Conservation (phyloP, 495 filamentous ascomycete species). For the Xylaria palmicola region DNA sequence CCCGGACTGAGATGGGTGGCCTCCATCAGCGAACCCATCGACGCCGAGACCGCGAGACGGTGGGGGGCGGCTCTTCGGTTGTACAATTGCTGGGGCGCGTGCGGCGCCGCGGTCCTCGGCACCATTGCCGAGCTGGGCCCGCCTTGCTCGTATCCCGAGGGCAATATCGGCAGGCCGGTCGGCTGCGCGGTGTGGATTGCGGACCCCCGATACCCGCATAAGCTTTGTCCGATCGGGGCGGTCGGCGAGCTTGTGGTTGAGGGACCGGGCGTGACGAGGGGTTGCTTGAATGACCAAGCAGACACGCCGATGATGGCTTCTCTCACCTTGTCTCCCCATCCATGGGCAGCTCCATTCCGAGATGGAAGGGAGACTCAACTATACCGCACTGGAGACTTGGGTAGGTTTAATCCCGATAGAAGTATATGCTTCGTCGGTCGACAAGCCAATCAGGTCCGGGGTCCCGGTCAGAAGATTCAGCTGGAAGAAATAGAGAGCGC, state of each 20-base stretch:
- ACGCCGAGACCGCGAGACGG: constrained; percentile 18
- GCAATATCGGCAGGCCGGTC: constrained; percentile 37
- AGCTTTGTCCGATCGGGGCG: constrained; percentile 42
- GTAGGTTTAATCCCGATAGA: constrained; percentile 34
- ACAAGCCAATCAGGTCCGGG: constrained; percentile 45
- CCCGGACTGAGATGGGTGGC: constrained; percentile 26
- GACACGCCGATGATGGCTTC: constrained; percentile 42
- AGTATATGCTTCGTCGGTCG: constrained; percentile 40
- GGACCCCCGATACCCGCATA: constrained; percentile 29
- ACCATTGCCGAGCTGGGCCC: constrained; percentile 25
- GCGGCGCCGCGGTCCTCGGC: constrained; percentile 30
- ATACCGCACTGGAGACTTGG: constrained; percentile 45
- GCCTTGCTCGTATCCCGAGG: constrained; percentile 31
- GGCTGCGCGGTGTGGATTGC: constrained; percentile 33
- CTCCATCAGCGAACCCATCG: constrained; percentile 30
- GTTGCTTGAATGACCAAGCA: constrained; percentile 54
- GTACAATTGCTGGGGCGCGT: constrained; percentile 26
- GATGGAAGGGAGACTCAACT: constrained; percentile 26
- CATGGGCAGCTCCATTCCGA: constrained; percentile 41
- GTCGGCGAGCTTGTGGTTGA: constrained; percentile 49
- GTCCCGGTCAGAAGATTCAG: constrained; percentile 43
- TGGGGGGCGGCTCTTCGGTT: constrained; percentile 32
- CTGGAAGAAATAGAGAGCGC: constrained; percentile 42
- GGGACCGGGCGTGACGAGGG: constrained; percentile 48
- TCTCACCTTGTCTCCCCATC: constrained; percentile 44